Evolutionary conservation across 352 stramenopile genomes (phyloP), one percentile per base, ranked within the genome.

Genomic region (Globisporangium acanthophoron): DNA sequence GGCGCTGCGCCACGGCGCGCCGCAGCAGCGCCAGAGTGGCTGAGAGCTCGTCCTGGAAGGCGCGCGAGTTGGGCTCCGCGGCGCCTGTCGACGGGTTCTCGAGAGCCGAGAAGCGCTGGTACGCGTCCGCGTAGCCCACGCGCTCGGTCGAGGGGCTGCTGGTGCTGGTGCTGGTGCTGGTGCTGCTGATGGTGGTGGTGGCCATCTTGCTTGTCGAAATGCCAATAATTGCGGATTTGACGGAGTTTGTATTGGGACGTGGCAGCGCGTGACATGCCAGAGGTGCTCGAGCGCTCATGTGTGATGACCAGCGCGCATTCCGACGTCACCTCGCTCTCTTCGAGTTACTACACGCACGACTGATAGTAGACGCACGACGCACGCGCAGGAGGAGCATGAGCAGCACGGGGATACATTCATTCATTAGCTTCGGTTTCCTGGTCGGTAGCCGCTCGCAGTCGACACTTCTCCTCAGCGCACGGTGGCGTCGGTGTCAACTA

Each of bases 1-100:
- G 74, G 4, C 83, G 80, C 65, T 89, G 79, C 50, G 62, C 44
- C 5, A 92, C 45, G 43, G 76, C 76, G 27, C 79, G 59, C 67
- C 70, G 29, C 45, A 74, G 43, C 39, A 65, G 71, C 60, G 12
- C 58, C 40, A 83, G 64, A 35, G 65, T 61, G 11, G 56, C 31
- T 18, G 64, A 54, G 27, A 85, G 62, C 56, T 75, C 68, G 52
- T 85, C 64, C 58, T 85, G 75, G 69, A 85, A 85, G 13, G 61
- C 66, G 24, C 63, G 56, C 46, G 46, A 59, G 56, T 81, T 81
- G 39, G 70, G 73, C 66, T 81, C 73, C 41, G 54, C 57, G 44
- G 73, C 61, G 21, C 58, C 65, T 15, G 41, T n/a, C 41, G 64
- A 65, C 21, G 74, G 66, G 54, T 66, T 77, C 58, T 83, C 73